These are phyloP conservation scores for Stephania yunnanensis DNA, from an alignment of 164 flowering plant genomes.

Conservation along the genomic window DNA sequence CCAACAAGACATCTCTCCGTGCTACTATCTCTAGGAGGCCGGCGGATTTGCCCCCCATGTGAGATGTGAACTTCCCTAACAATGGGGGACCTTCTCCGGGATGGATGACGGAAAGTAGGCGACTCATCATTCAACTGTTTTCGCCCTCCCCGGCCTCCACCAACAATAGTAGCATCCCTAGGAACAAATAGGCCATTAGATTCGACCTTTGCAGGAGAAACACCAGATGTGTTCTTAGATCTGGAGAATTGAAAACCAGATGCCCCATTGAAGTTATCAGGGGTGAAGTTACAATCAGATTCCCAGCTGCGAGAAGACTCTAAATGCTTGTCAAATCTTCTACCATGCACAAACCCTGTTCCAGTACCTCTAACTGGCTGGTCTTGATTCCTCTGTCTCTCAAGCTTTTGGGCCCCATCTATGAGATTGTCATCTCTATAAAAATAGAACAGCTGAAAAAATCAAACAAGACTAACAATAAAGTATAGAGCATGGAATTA, in stretches of 20 bases:
- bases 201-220: slow-evolving; percentile 29
- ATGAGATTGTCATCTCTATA: slow-evolving; percentile 40
- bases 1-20: slow-evolving; percentile 35
- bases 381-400: slow-evolving; percentile 40
- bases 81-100: slow-evolving; percentile 52
- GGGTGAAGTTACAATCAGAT: slow-evolving; percentile 31
- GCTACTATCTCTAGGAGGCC: slow-evolving; percentile 42
- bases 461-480: slow-evolving; percentile 7
- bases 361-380: slow-evolving; percentile 38
- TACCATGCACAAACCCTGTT: slow-evolving; percentile 29
- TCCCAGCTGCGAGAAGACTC: slow-evolving; percentile 33
- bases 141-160: slow-evolving; percentile 45
- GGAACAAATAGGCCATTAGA: slow-evolving; percentile 21
- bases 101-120: slow-evolving; percentile 27
- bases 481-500: slow-evolving; percentile 1
- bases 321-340: slow-evolving; percentile 32
- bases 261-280: slow-evolving; percentile 28
- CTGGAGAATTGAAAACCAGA: slow-evolving; percentile 30
- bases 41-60: slow-evolving; percentile 34
- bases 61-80: slow-evolving; percentile 31
- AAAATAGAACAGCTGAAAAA: slow-evolving; percentile 7
- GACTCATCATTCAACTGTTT: slow-evolving; percentile 32
- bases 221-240: slow-evolving; percentile 28
- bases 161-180: slow-evolving; percentile 28
- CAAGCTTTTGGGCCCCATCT: slow-evolving; percentile 30